Evolutionary conservation across 176 grass and related monocot genomes (phyloP).

Genomic region (Tillandsia leiboldiana): DNA sequence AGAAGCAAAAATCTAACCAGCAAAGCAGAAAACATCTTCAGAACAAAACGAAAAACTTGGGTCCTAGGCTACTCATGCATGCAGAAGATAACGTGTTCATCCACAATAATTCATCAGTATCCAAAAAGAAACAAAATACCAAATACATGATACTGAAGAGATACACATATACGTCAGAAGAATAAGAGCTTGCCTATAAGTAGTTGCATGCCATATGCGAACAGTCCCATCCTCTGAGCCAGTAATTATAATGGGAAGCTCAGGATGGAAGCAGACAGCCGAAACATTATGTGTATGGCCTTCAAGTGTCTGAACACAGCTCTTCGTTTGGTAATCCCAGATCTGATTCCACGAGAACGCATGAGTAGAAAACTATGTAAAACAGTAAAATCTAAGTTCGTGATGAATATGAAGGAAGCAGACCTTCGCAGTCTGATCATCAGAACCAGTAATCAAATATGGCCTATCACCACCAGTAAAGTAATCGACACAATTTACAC

Average conservation of each 20-base stretch:
- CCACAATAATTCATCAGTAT: neutral
- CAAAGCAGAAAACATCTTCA: neutral
- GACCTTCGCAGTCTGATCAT: constrained; percentile 99
- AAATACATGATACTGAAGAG: neutral
- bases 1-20: neutral
- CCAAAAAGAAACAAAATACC: constrained; percentile 2
- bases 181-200: constrained; percentile 61
- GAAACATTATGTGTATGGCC: constrained; percentile 97
- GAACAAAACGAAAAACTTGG: neutral
- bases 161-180: neutral
- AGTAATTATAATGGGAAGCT: constrained; percentile 98
- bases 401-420: constrained; percentile 10
- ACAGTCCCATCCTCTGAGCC: constrained; percentile 96
- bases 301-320: constrained; percentile 97
- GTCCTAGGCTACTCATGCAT: neutral
- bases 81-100: no score
- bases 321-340: constrained; percentile 99
- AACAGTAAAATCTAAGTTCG: constrained; percentile 13
- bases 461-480: constrained; percentile 97
- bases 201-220: constrained; percentile 97
- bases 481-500: constrained; percentile 98
- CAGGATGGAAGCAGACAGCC: constrained; percentile 95
- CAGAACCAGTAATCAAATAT: constrained; percentile 96
- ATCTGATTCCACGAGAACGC: constrained; percentile 48
- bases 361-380: constrained; percentile 14